Percentiles rank a stretch among this genome's conserved stretches.
Evolutionary conservation across 2,329 filamentous ascomycete genomes (phyloP).

Genomic region (Aspergillus sp.): DNA sequence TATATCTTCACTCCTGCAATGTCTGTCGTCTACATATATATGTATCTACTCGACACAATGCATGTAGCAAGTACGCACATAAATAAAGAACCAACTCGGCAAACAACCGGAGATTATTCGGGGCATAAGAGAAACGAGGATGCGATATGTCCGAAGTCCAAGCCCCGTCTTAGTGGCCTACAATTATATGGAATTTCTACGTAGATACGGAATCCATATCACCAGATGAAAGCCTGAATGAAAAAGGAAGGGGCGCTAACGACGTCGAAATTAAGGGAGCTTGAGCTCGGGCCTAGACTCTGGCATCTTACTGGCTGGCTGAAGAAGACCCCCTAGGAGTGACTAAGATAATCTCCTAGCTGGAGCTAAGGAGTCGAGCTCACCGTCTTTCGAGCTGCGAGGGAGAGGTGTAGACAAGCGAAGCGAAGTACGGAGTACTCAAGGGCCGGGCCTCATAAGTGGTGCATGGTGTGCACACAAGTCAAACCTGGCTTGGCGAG

Average conservation of each 20-base stretch:
- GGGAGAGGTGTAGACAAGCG: background rate
- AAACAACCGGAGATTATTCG: constrained; percentile 3
- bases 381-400: constrained; percentile 2
- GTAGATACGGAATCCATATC: too few relatives aligned
- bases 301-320: background rate
- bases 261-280: background rate
- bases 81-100: background rate
- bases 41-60: background rate
- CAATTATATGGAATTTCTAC: too few relatives aligned
- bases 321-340: background rate
- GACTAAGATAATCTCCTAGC: background rate
- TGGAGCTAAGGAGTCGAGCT: background rate
- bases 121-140: background rate
- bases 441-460: background rate
- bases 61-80: background rate
- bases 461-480: background rate
- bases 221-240: too few relatives aligned
- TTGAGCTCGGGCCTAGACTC: background rate
- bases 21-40: background rate
- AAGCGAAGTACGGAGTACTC: background rate
- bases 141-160: too few relatives aligned
- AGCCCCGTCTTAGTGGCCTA: too few relatives aligned
- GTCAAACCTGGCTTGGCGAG: too few relatives aligned
- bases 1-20: too few relatives aligned
- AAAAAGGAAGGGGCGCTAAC: background rate